A percentile compares a stretch with the other conserved stretches of the same genome.
Conservation (phyloP, 371 early-diverging fungal species). For the Mucor racemosus region DNA sequence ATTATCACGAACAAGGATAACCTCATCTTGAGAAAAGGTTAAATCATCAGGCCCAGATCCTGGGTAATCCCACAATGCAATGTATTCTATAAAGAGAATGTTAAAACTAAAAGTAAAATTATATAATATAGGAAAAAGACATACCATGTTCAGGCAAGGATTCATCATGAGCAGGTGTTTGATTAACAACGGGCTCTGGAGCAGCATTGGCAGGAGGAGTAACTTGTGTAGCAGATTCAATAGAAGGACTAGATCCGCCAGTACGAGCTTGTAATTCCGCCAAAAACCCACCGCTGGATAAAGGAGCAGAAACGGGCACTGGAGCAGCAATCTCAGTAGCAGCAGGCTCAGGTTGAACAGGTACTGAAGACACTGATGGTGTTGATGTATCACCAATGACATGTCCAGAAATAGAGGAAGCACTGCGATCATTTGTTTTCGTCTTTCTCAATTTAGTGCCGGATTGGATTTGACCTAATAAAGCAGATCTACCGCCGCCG, state of each 20-base stretch:
- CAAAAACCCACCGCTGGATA: conserved; percentile 43
- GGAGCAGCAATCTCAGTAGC: conserved; percentile 31
- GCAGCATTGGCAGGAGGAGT: conserved; percentile 7
- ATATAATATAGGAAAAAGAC: not conserved
- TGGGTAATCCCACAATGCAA: conserved; percentile 47
- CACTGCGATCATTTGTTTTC: conserved; percentile 51
- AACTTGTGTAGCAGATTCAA: not conserved
- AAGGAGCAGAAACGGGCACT: conserved; percentile 64
- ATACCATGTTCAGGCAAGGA: conserved; percentile 11
- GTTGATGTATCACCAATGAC: conserved; percentile 21
- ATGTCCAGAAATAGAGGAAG: conserved; percentile 37
- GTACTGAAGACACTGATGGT: not conserved
- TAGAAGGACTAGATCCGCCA: conserved; percentile 7
- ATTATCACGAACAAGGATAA: conserved; percentile 41
- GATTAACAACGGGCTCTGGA: not conserved
- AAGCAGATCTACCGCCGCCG: conserved; percentile 37
- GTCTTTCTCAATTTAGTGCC: conserved; percentile 42
- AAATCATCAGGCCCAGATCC: conserved; percentile 47
- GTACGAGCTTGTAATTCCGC: conserved; percentile 44
- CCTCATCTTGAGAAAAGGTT: conserved; percentile 42
- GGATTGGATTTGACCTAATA: conserved; percentile 49
- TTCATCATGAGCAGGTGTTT: conserved; percentile 1
- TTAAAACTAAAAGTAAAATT: not conserved
- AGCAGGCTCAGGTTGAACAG: conserved; percentile 14
- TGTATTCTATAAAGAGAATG: conserved; percentile 24